Percentiles rank a stretch among this genome's conserved stretches.
Evolutionary conservation across 768 basidiomycete species (phyloP).

Genomic region (Panaeolus cyanescens): DNA sequence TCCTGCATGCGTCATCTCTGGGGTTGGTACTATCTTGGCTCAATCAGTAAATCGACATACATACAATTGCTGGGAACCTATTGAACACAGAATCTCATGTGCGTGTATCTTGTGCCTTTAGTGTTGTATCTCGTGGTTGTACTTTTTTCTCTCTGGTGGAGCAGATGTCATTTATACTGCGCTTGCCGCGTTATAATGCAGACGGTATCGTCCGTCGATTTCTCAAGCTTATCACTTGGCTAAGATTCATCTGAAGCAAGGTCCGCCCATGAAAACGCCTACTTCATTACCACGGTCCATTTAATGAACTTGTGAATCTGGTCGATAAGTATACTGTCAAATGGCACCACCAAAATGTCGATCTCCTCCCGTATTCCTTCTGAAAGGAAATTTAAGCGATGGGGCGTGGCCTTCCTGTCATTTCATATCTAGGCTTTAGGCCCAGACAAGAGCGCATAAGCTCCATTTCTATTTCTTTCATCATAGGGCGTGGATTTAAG

Average conservation of each 20-base stretch:
- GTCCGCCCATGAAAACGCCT: neutral
- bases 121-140: neutral
- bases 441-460: slow-evolving; percentile 1
- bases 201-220: neutral
- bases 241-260: neutral
- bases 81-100: neutral
- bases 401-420: neutral
- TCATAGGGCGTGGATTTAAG: neutral
- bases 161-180: neutral
- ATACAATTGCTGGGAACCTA: neutral
- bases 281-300: neutral
- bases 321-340: neutral
- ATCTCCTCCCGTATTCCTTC: neutral
- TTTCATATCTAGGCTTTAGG: neutral
- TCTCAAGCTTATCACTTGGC: neutral
- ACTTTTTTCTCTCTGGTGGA: neutral
- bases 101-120: neutral
- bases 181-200: no score
- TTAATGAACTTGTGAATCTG: neutral
- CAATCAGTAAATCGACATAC: neutral
- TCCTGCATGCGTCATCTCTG: neutral
- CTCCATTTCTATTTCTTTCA: neutral
- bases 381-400: neutral
- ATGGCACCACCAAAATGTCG: neutral
- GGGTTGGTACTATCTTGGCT: no score